Evolutionary conservation across 768 basidiomycete species (phyloP).

Genomic region (Leccinum ochraceum): DNA sequence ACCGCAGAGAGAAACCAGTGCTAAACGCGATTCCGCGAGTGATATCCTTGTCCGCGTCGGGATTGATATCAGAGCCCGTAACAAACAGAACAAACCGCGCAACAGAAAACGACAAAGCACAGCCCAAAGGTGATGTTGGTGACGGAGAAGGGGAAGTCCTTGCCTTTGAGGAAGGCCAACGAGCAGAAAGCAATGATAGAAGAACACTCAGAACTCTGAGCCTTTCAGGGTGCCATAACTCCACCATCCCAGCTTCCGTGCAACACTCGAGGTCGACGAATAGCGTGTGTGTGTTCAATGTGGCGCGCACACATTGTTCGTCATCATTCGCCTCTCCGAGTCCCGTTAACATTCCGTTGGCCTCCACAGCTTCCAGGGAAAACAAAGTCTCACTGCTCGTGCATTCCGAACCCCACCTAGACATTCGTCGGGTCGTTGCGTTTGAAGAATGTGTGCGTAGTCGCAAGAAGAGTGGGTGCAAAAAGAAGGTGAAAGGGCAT

Average conservation of each 20-base stretch:
- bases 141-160: slow-evolving; percentile 29
- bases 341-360: slow-evolving; percentile 44
- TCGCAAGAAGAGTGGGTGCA: slow-evolving; percentile 56
- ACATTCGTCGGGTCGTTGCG: slow-evolving; percentile 29
- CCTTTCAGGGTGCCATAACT: slow-evolving; percentile 67
- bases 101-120: slow-evolving; percentile 57
- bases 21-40: slow-evolving; percentile 69
- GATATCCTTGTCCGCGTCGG: slow-evolving; percentile 60
- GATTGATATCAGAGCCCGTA: slow-evolving; percentile 81
- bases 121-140: slow-evolving; percentile 50
- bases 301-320: slow-evolving; percentile 36
- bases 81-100: slow-evolving; percentile 65
- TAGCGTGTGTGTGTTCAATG: slow-evolving; percentile 44
- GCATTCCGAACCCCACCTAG: slow-evolving; percentile 36
- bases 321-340: slow-evolving; percentile 54
- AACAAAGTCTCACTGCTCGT: slow-evolving; percentile 52
- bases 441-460: slow-evolving; percentile 41
- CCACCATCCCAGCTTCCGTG: slow-evolving; percentile 59
- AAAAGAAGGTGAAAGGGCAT: slow-evolving; percentile 39
- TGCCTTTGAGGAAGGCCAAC: slow-evolving; percentile 12
- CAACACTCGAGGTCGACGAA: slow-evolving; percentile 49
- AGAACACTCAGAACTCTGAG: slow-evolving; percentile 55
- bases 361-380: slow-evolving; percentile 58
- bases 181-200: slow-evolving; percentile 39
- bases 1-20: slow-evolving; percentile 53